Conservation (phyloP, 2,329 filamentous ascomycete species). For the Verticillium zaregamsianum region DNA sequence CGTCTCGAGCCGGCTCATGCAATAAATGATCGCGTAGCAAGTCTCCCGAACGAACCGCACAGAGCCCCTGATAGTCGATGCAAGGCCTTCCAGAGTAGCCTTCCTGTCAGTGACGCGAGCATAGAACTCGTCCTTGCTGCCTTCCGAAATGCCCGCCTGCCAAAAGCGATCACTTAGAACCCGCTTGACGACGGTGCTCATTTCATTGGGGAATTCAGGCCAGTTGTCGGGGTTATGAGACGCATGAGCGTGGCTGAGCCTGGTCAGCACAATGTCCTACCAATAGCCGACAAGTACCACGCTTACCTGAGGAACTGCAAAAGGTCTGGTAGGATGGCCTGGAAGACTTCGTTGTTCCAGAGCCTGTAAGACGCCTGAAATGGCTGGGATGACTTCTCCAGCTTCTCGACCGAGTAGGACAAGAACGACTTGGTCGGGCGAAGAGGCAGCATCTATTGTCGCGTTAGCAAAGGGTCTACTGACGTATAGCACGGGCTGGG, state of each 20-base stretch:
- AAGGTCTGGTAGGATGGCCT: slow-evolving; percentile 77
- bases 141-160: slow-evolving; percentile 95
- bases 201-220: slow-evolving; percentile 69
- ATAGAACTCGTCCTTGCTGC: slow-evolving; percentile 96
- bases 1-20: slow-evolving; percentile 80
- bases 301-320: slow-evolving; percentile 72
- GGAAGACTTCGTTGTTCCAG: slow-evolving; percentile 81
- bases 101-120: slow-evolving; percentile 86
- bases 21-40: slow-evolving; percentile 90
- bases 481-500: not conserved
- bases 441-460: slow-evolving; percentile 62
- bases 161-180: slow-evolving; percentile 95
- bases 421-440: slow-evolving; percentile 87
- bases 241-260: slow-evolving; percentile 73
- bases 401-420: slow-evolving; percentile 85
- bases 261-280: not conserved
- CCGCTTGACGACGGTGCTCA: slow-evolving; percentile 71
- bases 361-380: slow-evolving; percentile 73
- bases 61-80: slow-evolving; percentile 85
- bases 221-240: slow-evolving; percentile 87
- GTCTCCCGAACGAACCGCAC: slow-evolving; percentile 88
- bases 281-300: not conserved
- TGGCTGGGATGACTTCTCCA: slow-evolving; percentile 68
- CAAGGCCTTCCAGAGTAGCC: slow-evolving; percentile 85
- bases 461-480: not conserved